These are phyloP conservation scores for Blastobotrys americana DNA, from an alignment of 805 yeast species.

Conservation along the genomic window DNA sequence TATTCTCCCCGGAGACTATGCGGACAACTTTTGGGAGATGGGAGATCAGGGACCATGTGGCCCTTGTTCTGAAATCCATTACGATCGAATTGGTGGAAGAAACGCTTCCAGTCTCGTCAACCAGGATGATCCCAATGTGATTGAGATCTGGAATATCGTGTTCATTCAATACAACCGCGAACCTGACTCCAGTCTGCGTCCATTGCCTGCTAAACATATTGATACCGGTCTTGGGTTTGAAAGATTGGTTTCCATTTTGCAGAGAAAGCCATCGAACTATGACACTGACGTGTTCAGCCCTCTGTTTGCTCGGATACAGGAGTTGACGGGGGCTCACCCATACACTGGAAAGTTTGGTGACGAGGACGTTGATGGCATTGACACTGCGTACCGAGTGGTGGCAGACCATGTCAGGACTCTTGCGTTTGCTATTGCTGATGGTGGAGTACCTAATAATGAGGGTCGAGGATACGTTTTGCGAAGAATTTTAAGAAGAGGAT, in stretches of 20 bases:
- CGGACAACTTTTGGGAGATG: constrained; percentile 99
- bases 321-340: constrained; percentile 85
- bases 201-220: constrained; percentile 89
- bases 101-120: constrained; percentile 88
- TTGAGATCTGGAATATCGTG: constrained; percentile 97
- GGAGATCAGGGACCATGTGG: constrained; percentile 99
- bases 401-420: constrained; percentile 98
- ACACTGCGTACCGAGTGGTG: constrained; percentile 94
- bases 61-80: constrained; percentile 96
- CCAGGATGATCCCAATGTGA: constrained; percentile 94
- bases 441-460: constrained; percentile 98
- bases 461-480: constrained; percentile 98
- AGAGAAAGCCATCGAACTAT: constrained; percentile 85
- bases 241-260: constrained; percentile 90
- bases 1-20: constrained; percentile 81
- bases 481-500: constrained; percentile 95
- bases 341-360: constrained; percentile 90
- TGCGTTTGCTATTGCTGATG: constrained; percentile 93
- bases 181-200: constrained; percentile 66
- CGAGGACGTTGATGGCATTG: constrained; percentile 90
- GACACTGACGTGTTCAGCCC: constrained; percentile 97
- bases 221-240: constrained; percentile 99
- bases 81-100: constrained; percentile 97
- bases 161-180: constrained; percentile 97
- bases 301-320: constrained; percentile 76